phyloP scores from a whole-genome alignment of 2,329 filamentous ascomycete species.

The Exophiala viscosa region DNA sequence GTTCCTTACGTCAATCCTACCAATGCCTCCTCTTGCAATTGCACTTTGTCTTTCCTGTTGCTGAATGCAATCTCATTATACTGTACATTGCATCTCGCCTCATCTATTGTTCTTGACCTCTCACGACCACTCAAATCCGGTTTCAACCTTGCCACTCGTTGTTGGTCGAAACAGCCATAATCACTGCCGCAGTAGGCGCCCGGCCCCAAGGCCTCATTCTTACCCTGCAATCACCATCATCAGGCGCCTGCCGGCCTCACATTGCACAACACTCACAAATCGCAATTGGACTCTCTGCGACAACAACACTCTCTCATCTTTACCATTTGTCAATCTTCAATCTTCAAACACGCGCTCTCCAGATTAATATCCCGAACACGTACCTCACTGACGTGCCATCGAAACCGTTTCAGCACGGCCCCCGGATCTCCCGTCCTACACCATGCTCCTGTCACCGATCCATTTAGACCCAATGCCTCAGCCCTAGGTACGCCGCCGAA shows the following conservation, averaged over 20 bases:
- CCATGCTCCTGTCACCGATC: conserved; percentile 6
- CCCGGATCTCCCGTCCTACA: neutral
- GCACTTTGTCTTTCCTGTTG: too few relatives aligned
- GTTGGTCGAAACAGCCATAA: neutral
- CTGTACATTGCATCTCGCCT: neutral
- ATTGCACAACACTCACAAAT: conserved; percentile 1
- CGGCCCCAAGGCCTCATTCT: conserved; percentile 13
- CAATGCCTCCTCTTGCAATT: too few relatives aligned
- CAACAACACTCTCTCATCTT: neutral
- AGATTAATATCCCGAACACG: conserved; percentile 1
- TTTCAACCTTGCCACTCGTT: neutral
- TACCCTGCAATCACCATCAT: conserved; percentile 23
- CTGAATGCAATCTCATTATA: neutral
- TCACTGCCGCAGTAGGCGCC: conserved; percentile 15
- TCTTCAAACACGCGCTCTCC: conserved; percentile 18
- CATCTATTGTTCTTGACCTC: neutral
- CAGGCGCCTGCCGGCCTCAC: conserved; percentile 12
- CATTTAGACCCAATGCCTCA: conserved; percentile 4
- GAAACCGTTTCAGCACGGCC: conserved; percentile 13
- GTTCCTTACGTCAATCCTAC: too few relatives aligned
- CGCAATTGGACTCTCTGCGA: conserved; percentile 10
- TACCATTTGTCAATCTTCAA: conserved; percentile 3
- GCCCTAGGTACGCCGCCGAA: conserved; percentile 16
- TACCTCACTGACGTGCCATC: conserved; percentile 4
- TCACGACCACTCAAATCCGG: neutral